Evolutionary conservation across 129 eudicot genomes (phyloP), one percentile per base, ranked within the genome.

Genomic region (Daucus carota): DNA sequence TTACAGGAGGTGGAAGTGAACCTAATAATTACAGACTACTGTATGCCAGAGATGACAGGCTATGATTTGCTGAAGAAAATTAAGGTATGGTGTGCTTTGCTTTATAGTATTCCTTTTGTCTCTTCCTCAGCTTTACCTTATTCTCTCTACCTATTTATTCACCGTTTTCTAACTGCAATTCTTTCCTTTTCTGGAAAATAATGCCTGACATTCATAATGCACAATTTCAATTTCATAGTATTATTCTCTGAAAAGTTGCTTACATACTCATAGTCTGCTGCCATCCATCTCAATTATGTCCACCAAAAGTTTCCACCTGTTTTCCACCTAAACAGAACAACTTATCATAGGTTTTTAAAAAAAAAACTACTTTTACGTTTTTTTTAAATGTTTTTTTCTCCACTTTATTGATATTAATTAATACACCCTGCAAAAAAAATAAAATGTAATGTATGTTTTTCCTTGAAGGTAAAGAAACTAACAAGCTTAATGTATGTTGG

Each of bases 21-120:
- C 88, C 92, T 92, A 42, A 87, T 92, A 28, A 92, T 92, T 54
- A 92, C 98, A 73, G 98, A 92, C 86, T 92, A 92, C 77, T 92
- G 98, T 80, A 92, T 92, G 98, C 98, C 98, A 72, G 98, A 90
- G 84, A 92, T 90, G 96, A 92, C 98, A 74, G 98, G 98, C 78
- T 92, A 90, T 85, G 98, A 92, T 85, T 87, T 92, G 87, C 92
- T 92, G 74, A 92, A 88, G 85, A 92, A 90, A 90, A 78, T 92
- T 47, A 92, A 92, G 96, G 98, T 92, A 83, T 20, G 96, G 98
- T 92, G 82, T 20, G 73, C 73, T 36, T 36, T 36, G 73, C 45
- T 68, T 68, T 69, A 69, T 50, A 46, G 50, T 67, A 69, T 20
- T 69, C 46, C 18, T 69, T 69, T 69, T 69, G 46, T 69, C 73